Conservation (phyloP, 1,284 basidiomycete species). For the Heliocybe sulcata region DNA sequence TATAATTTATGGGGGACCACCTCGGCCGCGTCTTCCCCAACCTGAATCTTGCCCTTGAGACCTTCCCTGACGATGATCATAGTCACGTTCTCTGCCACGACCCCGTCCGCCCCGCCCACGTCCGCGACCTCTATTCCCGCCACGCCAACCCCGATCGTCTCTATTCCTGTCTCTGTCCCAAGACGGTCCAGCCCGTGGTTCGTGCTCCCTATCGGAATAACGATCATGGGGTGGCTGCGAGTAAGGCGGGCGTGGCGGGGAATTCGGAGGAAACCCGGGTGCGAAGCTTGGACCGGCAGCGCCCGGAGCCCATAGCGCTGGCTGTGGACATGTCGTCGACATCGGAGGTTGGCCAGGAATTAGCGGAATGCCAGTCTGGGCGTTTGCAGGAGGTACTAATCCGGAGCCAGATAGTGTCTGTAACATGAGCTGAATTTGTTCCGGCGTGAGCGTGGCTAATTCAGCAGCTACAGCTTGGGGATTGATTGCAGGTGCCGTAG, state of each 20-base stretch:
- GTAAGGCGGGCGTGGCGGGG: slow-evolving; percentile 3
- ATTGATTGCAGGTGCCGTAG: slow-evolving; percentile 19
- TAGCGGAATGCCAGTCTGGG: slow-evolving; percentile 3
- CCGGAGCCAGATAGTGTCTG: slow-evolving; percentile 30
- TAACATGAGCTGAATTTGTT: slow-evolving; percentile 52
- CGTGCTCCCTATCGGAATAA: slow-evolving; percentile 12
- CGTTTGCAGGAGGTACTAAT: slow-evolving; percentile 9
- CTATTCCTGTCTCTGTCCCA: slow-evolving; percentile 13
- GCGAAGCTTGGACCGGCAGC: slow-evolving; percentile 5
- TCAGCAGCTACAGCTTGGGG: slow-evolving; percentile 29
- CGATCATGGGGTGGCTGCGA: slow-evolving; percentile 11
- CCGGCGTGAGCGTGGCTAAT: slow-evolving; percentile 51
- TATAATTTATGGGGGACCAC: neutral
- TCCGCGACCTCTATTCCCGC: slow-evolving; percentile 6
- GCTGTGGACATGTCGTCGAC: slow-evolving; percentile 10
- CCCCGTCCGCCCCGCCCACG: slow-evolving; percentile 20
- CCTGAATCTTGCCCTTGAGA: slow-evolving; percentile 54
- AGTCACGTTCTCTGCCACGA: slow-evolving; percentile 23
- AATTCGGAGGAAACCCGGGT: slow-evolving; percentile 7
- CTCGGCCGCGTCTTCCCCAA: slow-evolving; percentile 27
- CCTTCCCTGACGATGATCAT: slow-evolving; percentile 21
- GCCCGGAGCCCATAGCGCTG: slow-evolving; percentile 10
- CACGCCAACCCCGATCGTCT: slow-evolving; percentile 13
- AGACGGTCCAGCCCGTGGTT: slow-evolving; percentile 7
- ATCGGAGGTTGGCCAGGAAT: slow-evolving; percentile 7